Conservation (phyloP, 139 green algal species). For the Pleodorina starrii region DNA sequence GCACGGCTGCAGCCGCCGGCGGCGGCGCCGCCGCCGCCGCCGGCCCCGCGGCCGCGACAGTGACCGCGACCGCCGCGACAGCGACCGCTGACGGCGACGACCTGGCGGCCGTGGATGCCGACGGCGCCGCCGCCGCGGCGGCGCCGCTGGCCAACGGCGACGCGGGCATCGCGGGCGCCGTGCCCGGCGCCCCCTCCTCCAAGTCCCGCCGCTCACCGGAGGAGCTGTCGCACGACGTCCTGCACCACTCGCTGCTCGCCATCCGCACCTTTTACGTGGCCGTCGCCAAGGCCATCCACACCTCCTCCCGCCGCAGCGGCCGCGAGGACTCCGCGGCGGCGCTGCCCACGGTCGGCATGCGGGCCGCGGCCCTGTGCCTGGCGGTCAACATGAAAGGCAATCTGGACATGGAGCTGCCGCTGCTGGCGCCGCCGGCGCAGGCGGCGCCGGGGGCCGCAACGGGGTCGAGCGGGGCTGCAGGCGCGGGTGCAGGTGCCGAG, state of each 20-base stretch:
- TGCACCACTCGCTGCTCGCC: slow-evolving; percentile 79
- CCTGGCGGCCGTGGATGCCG: not conserved
- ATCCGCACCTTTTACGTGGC: slow-evolving; percentile 81
- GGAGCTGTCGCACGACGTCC: slow-evolving; percentile 80
- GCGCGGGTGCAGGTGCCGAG: not conserved
- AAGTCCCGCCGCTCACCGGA: slow-evolving; percentile 69
- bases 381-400: slow-evolving; percentile 78
- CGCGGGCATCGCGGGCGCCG: slow-evolving; percentile 9
- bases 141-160: not conserved
- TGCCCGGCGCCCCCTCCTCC: not conserved
- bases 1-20: not conserved
- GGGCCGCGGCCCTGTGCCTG: slow-evolving; percentile 73
- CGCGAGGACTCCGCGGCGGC: slow-evolving; percentile 30
- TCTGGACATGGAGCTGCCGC: slow-evolving; percentile 63
- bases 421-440: not conserved
- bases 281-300: slow-evolving; percentile 87
- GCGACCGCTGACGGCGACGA: not conserved
- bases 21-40: not conserved
- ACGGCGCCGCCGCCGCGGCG: not conserved
- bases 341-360: slow-evolving; percentile 70
- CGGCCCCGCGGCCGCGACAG: not conserved
- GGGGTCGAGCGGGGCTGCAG: not conserved
- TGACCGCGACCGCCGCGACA: not conserved
- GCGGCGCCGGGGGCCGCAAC: not conserved
- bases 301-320: slow-evolving; percentile 67